Evolutionary conservation across 164 flowering plant genomes (phyloP).

Genomic region (Buxus sempervirens): DNA sequence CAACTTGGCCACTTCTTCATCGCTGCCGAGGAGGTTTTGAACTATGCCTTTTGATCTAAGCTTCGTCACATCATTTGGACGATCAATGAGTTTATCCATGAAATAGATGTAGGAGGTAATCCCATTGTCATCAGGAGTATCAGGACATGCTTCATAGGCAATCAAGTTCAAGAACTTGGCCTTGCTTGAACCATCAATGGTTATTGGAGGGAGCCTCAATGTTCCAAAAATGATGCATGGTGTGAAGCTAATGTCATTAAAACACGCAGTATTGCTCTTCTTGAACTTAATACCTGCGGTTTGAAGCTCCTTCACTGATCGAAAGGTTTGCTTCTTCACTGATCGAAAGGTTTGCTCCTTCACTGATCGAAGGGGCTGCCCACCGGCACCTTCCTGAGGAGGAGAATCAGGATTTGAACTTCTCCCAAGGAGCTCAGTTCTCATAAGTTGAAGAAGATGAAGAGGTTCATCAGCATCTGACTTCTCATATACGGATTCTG

Average conservation of each 20-base stretch:
- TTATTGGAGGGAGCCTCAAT: not conserved
- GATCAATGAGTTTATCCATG: conserved; percentile 17
- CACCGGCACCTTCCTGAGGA: not conserved
- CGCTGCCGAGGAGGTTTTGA: conserved; percentile 23
- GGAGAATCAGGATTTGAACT: not conserved
- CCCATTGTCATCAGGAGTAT: not conserved
- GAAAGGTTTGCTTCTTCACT: no score
- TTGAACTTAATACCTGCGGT: not conserved
- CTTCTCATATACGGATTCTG: not conserved
- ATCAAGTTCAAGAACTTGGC: conserved; percentile 2
- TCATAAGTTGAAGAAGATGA: conserved; percentile 8
- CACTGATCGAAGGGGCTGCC: no score
- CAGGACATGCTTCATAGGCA: conserved; percentile 7
- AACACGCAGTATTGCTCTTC: not conserved
- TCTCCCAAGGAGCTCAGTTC: not conserved
- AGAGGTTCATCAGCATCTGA: no score
- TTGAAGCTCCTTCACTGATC: conserved; percentile 9
- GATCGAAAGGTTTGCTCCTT: no score
- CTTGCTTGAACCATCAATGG: conserved; percentile 4
- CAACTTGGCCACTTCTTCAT: conserved; percentile 22
- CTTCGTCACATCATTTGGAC: conserved; percentile 16
- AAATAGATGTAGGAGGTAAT: conserved; percentile 19
- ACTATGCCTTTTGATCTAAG: conserved; percentile 10
- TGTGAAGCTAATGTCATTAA: not conserved
- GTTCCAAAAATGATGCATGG: not conserved